Evolutionary conservation across 805 yeast species (phyloP).

Genomic region (Kodamaea restingae): DNA sequence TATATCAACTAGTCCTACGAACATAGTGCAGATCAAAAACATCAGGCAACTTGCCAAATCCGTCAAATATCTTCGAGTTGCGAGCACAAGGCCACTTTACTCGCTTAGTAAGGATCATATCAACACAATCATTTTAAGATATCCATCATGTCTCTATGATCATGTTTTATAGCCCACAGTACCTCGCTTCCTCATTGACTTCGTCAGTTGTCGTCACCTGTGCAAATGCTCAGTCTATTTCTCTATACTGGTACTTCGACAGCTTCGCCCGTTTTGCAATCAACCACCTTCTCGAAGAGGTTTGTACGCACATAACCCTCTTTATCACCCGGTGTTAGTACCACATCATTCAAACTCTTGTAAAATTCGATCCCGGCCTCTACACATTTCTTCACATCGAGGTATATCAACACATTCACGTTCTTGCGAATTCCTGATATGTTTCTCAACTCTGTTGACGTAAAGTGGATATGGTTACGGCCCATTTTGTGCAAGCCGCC

Average conservation of each 20-base stretch:
- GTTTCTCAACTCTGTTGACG: constrained; percentile 47
- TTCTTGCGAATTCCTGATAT: constrained; percentile 72
- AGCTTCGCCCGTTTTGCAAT: constrained; percentile 6
- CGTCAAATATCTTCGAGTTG: no score
- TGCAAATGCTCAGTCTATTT: no score
- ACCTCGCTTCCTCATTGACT: no score
- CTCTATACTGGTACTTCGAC: neutral
- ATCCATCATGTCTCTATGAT: no score
- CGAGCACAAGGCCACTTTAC: no score
- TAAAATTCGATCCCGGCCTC: constrained; percentile 46
- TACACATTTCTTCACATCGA: constrained; percentile 52
- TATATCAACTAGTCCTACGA: no score
- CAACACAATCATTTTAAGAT: no score
- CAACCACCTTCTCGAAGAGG: constrained; percentile 35
- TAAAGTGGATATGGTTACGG: constrained; percentile 84
- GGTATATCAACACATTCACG: constrained; percentile 55
- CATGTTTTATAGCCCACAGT: no score
- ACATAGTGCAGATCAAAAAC: no score
- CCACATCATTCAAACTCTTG: constrained; percentile 70
- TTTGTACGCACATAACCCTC: constrained; percentile 47
- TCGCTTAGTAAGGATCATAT: no score
- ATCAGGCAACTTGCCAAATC: no score
- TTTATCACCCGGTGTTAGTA: constrained; percentile 58
- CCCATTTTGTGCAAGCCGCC: constrained; percentile 66
- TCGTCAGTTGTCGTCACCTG: no score